A percentile compares a stretch with the other conserved stretches of the same genome.
Evolutionary conservation across 2,329 filamentous ascomycete genomes (phyloP).

Genomic region (Clarireedia sp.): DNA sequence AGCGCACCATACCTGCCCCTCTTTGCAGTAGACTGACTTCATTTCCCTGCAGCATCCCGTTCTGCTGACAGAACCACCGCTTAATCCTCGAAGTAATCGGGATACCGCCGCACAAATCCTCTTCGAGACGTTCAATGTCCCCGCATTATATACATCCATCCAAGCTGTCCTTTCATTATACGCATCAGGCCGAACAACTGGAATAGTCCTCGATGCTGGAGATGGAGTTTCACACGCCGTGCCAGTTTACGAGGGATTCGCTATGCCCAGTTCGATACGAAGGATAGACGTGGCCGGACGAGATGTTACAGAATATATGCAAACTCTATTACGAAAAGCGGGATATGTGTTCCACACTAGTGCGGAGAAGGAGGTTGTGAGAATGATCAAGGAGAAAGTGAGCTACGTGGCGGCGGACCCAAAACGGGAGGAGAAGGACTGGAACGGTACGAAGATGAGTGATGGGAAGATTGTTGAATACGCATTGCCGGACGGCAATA

Average conservation of each 20-base stretch:
- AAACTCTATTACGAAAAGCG: conserved; percentile 81
- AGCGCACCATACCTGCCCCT: too few species aligned
- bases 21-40: conserved; percentile 3
- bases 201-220: conserved; percentile 89
- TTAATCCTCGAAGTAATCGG: conserved; percentile 92
- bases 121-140: conserved; percentile 98
- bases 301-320: conserved; percentile 93
- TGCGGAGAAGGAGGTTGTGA: conserved; percentile 98
- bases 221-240: conserved; percentile 97
- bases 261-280: conserved; percentile 90
- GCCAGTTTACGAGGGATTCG: conserved; percentile 95
- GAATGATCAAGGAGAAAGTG: conserved; percentile 91
- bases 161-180: conserved; percentile 95
- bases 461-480: conserved; percentile 79
- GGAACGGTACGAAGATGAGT: conserved; percentile 71
- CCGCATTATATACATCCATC: conserved; percentile 91
- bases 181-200: conserved; percentile 89
- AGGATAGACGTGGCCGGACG: conserved; percentile 93
- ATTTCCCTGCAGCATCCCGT: conserved; percentile 66
- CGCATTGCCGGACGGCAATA: conserved; percentile 83
- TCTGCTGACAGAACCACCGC: conserved; percentile 86
- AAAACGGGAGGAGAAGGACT: conserved; percentile 93
- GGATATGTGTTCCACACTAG: conserved; percentile 96
- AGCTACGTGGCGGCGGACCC: conserved; percentile 89
- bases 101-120: conserved; percentile 95